Base-by-base conservation (phyloP, 139 green algal genomes). In the Monoraphidium neglectum region DNA sequence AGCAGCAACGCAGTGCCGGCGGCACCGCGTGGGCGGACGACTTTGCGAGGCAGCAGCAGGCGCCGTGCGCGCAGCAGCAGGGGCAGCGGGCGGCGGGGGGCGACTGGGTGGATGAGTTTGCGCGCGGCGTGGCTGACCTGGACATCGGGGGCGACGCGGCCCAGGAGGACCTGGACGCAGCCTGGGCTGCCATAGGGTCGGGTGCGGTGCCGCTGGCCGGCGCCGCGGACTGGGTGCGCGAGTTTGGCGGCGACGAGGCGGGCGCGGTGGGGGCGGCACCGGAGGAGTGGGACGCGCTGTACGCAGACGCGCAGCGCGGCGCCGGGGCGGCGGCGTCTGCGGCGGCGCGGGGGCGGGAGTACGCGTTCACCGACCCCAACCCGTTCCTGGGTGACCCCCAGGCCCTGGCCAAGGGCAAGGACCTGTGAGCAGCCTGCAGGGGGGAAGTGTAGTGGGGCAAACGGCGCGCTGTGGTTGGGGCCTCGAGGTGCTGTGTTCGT, bases 311-410 rank as follows among this genome's bases (percentile, higher is more conserved):
- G 32, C 61, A 38, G 15, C n/a, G n/a, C n/a, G n/a, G n/a, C n/a
- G n/a, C n/a, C n/a, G n/a, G n/a, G n/a, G 43, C 43, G 12, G 43
- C 8, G 43, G 43, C 43, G 43, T 8, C 43, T 51, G 43, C 43
- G 43, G 43, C 43, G 8, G 16, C 38, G 36, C 56, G 59, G 0
- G 36, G 61, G 6, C 82, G 86, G 0, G 85, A 89, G 60, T 99
- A 99, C 62, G 66, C 86, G 8, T 97, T 99, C 63, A 64, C 91
- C 0, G 77, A 87, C 30, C 21, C 89, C 77, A 99, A 99, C 78
- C 94, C 95, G 2, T 99, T 98, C 76, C 56, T 94, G 35, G 80
- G 81, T 13, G 90, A 98, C 67, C n/a, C 81, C 0, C 82, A 95
- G n/a, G 84, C 90, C 15, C 74, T 94, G 54, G 49, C 73, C 6